Conservation (phyloP, 805 yeast species). For the Suhomyces faveliae region DNA sequence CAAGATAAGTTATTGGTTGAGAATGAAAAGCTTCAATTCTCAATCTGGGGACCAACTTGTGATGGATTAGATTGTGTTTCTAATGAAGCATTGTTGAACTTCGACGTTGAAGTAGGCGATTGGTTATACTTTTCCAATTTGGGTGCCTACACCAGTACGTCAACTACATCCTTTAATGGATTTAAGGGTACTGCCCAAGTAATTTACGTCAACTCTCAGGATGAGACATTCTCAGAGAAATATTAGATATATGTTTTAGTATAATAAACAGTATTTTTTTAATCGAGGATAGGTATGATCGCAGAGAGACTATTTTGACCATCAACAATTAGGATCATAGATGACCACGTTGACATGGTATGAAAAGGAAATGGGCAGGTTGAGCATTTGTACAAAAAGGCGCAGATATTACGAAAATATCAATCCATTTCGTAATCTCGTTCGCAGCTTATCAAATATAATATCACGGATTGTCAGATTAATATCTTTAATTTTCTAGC, state of each 20-base stretch:
- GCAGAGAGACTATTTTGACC: too few relatives aligned
- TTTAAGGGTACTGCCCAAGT: constrained; percentile 63
- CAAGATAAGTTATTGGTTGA: constrained; percentile 7
- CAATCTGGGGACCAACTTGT: constrained; percentile 98
- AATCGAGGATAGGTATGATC: neutral
- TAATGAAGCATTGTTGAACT: constrained; percentile 48
- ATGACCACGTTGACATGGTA: too few relatives aligned
- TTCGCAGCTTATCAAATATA: neutral
- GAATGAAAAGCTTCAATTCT: constrained; percentile 40
- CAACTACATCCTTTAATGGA: constrained; percentile 92
- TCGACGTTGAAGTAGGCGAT: constrained; percentile 76
- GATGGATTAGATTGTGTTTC: constrained; percentile 91
- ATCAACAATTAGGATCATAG: too few relatives aligned
- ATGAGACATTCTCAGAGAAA: neutral
- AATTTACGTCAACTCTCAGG: constrained; percentile 47
- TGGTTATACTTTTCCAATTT: constrained; percentile 82
- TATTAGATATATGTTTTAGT: neutral
- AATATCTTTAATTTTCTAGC: neutral
- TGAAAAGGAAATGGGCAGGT: too few relatives aligned
- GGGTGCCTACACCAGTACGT: constrained; percentile 93
- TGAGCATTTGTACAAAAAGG: neutral
- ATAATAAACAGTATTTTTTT: too few relatives aligned
- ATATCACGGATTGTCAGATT: neutral
- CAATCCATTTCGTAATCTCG: neutral
- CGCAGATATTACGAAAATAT: neutral